Evolutionary conservation across 192 early-diverging fungal genomes (phyloP), one percentile per base, ranked within the genome.

Genomic region (Backusella psychrophila): DNA sequence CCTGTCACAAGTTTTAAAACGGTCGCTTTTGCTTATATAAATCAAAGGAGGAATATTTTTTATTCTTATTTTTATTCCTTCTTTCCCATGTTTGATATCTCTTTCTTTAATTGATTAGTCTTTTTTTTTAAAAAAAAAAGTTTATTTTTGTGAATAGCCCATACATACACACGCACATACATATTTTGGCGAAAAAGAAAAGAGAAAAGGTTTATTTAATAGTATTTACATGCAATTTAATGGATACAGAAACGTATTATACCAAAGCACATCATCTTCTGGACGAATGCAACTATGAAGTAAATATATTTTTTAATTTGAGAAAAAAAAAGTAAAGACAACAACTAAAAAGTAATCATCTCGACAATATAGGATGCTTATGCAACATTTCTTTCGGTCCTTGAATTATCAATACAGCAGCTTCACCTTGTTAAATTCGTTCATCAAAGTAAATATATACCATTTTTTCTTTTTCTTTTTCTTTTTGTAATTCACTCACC

Each of bases 391-490:
- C 56, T 89, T 35, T 78, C 81, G 59, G 83, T 82, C 29, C 74
- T 86, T 19, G 83, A 87, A 66, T 72, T 81, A 31, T 77, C 86
- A 9, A 75, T 81, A 12, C 78, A 84, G 49, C 80, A 86, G n/a
- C 75, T 89, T 26, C 78, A 86, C 52, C 80, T 65, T 26, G 85
- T 86, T 65, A 87, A 86, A 74, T 89, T 89, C 71, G 82, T 87
- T 68, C 82, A 85, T 82, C 85, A 89, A 70, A 81, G 88, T 89
- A 79, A 66, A 65, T 49, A 39, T 63, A 29, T 12, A 53, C n/a
- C 17, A 42, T 26, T 44, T 9, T 9, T 33, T 33, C 33, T 33
- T 33, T 33, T 33, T 33, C 33, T 33, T 33, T 33, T 33, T 1
- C 23, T 42, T 7, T 42, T 68, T 41, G 67, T 35, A n/a, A 19